These are phyloP conservation scores for Leccinum angustisporum DNA, from an alignment of 1,284 basidiomycete genomes.

Conservation along the genomic window DNA sequence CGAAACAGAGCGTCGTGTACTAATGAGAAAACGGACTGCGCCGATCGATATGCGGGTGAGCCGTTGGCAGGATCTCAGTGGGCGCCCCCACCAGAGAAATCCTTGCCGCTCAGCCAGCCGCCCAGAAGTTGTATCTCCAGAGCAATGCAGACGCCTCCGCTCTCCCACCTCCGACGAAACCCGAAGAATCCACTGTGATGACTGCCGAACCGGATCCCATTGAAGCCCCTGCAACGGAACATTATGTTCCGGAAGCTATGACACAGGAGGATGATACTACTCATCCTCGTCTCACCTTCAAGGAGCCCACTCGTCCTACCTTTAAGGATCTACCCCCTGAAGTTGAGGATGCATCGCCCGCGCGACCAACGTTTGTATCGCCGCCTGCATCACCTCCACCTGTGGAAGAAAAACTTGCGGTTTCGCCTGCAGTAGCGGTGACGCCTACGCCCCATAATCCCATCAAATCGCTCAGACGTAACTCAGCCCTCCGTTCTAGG, in stretches of 20 bases:
- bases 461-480: constrained; percentile 35
- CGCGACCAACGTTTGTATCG: constrained; percentile 26
- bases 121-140: constrained; percentile 46
- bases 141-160: constrained; percentile 18
- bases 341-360: constrained; percentile 35
- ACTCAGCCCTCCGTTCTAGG: constrained; percentile 31
- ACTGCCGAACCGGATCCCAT: constrained; percentile 15
- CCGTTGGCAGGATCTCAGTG: constrained; percentile 67
- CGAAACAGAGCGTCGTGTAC: constrained; percentile 80
- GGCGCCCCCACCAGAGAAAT: constrained; percentile 77
- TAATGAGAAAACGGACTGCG: constrained; percentile 82
- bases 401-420: constrained; percentile 23
- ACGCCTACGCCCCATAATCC: constrained; percentile 41
- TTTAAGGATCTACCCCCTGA: constrained; percentile 44
- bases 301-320: constrained; percentile 36
- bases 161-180: not conserved
- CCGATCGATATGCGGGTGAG: constrained; percentile 87
- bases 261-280: constrained; percentile 23
- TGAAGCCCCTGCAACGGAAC: constrained; percentile 3
- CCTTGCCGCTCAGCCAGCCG: constrained; percentile 70
- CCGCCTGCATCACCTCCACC: constrained; percentile 36
- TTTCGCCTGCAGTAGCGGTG: constrained; percentile 36
- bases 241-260: constrained; percentile 11
- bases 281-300: constrained; percentile 37
- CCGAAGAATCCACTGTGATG: constrained; percentile 7